Conservation (phyloP, 2,329 filamentous ascomycete species). For the Calonectria naviculata region DNA sequence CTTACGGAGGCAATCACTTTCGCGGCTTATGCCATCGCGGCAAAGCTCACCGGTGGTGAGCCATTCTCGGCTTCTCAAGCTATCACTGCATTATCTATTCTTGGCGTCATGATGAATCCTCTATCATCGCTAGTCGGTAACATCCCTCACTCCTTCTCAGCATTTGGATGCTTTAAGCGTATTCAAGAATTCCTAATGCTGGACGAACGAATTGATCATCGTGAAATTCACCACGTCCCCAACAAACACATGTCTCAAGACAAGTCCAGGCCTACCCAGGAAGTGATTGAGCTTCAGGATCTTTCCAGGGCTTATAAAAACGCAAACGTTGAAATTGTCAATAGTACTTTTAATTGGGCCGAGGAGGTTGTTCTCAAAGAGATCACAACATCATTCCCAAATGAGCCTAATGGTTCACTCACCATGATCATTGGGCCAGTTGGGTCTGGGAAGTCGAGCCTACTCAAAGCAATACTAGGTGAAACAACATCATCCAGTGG, state of each 20-base stretch:
- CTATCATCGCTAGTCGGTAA: slow-evolving; percentile 37
- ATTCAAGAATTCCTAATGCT: slow-evolving; percentile 44
- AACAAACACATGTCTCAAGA: neutral
- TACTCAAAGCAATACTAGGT: slow-evolving; percentile 45
- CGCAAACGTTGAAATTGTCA: slow-evolving; percentile 29
- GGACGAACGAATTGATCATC: slow-evolving; percentile 37
- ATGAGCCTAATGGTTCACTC: slow-evolving; percentile 33
- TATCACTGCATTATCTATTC: slow-evolving; percentile 45
- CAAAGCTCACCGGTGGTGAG: slow-evolving; percentile 37
- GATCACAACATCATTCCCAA: slow-evolving; percentile 37
- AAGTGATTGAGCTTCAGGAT: slow-evolving; percentile 19
- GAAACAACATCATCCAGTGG: slow-evolving; percentile 37
- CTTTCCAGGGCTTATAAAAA: slow-evolving; percentile 5
- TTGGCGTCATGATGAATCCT: slow-evolving; percentile 43
- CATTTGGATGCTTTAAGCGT: slow-evolving; percentile 45
- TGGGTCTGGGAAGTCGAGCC: slow-evolving; percentile 45
- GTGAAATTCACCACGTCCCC: slow-evolving; percentile 21
- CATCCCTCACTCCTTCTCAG: slow-evolving; percentile 40
- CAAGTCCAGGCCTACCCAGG: neutral
- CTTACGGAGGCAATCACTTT: slow-evolving; percentile 45
- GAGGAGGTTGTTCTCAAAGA: slow-evolving; percentile 38
- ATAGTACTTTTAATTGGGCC: slow-evolving; percentile 42
- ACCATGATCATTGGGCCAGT: slow-evolving; percentile 46
- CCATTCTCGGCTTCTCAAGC: slow-evolving; percentile 44
- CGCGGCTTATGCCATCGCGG: slow-evolving; percentile 43